Base-by-base conservation (phyloP, 495 filamentous ascomycete species). In the Penicillium fimorum region DNA sequence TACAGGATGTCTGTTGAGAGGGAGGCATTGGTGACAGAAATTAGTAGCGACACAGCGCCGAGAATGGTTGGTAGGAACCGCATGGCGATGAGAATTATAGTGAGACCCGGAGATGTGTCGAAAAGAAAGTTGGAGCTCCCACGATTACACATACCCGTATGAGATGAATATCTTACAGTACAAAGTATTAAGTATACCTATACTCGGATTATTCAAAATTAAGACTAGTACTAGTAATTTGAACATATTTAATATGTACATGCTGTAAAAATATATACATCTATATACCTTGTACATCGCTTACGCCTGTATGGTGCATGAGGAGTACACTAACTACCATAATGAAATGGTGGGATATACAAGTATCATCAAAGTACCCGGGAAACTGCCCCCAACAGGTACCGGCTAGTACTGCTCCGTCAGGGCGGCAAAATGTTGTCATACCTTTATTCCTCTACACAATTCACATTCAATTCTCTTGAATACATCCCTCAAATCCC, bases 1-100 rank as follows among this genome's bases (percentile, higher is more conserved):
- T 71, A 73, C 17, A 73, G 60, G 50, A 79, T 64, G 32, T 78
- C 74, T 5, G 70, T 59, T 4, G 70, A 63, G 18, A 58, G 32
- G n/a, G 62, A 62, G 50, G 57, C 56, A 47, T 63, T 56, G 47
- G 62, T 52, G 32, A 57, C 24, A 27, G 49, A 59, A 24, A 68
- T 35, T 6, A 62, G 53, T 53, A 60, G 40, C 40, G 55, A 53
- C 32, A 66, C 11, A 3, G 61, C 40, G 17, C 59, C 47, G 29
- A 73, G 42, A 12, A 70, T 18, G 43, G 55, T 24, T 9, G 48
- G 43, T 25, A 69, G 55, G 18, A 48, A 47, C n/a, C 61, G 58
- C 73, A 77, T 77, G 42, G 30, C 65, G 48, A 33, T 9, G 35
- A 17, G n/a, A 38, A 38, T 38, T 8, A n/a, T n/a, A n/a, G n/a